These are phyloP conservation scores for Papiliotrema flavescens DNA, from an alignment of 1,284 basidiomycete genomes.

Conservation along the genomic window DNA sequence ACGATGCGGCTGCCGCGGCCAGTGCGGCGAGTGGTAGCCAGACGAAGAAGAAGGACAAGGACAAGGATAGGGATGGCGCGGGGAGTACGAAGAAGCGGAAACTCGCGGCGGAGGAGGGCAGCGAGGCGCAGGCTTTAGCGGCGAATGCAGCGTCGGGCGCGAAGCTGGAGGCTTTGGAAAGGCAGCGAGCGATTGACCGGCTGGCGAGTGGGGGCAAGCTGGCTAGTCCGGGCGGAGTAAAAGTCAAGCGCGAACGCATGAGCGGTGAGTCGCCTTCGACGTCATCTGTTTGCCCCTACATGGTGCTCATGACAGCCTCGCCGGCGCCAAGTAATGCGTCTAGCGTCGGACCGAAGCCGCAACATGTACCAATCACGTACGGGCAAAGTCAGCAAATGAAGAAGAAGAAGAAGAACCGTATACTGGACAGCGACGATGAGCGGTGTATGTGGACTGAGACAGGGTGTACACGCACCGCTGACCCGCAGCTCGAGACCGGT, in stretches of 20 bases:
- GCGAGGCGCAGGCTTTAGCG: conserved; percentile 54
- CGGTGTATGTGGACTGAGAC: conserved; percentile 53
- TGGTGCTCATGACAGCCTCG: conserved; percentile 17
- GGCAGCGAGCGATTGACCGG: conserved; percentile 5
- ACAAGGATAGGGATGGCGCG: conserved; percentile 53
- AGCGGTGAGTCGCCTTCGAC: conserved; percentile 21
- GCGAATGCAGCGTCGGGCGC: conserved; percentile 29
- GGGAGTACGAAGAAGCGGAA: conserved; percentile 56
- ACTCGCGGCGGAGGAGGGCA: conserved; percentile 56
- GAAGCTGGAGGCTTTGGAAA: conserved; percentile 32
- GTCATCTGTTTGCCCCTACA: neutral
- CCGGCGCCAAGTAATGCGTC: conserved; percentile 44
- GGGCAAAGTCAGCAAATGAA: conserved; percentile 55
- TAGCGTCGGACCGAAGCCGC: conserved; percentile 27
- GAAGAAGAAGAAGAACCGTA: conserved; percentile 78
- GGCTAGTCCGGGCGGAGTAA: conserved; percentile 21
- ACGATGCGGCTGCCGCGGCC: too few species aligned
- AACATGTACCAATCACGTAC: conserved; percentile 25
- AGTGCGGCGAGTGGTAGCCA: conserved; percentile 42
- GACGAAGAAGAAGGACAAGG: conserved; percentile 67
- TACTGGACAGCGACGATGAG: conserved; percentile 67
- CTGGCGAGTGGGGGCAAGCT: conserved; percentile 8
- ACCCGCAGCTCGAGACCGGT: conserved; percentile 45
- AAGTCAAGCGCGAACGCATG: conserved; percentile 38
- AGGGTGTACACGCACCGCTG: neutral